Conservation (phyloP, 768 basidiomycete species). For the Lactarius vividus region DNA sequence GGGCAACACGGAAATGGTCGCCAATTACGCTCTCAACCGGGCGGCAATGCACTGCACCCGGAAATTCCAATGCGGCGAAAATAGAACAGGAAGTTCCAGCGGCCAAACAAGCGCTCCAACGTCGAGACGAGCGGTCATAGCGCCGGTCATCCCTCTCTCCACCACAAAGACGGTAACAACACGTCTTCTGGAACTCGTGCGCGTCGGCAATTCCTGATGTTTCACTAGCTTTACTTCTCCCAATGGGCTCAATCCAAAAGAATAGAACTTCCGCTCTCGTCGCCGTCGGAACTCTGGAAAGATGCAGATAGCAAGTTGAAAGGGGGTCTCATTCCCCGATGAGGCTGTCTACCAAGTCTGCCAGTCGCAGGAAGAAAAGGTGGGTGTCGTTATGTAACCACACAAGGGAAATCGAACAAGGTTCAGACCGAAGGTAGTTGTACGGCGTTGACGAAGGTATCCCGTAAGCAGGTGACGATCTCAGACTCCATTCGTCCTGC, state of each 20-base stretch:
- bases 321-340: not conserved
- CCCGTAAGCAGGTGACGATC: conserved; percentile 2
- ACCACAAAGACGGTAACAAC: not conserved
- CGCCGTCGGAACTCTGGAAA: not conserved
- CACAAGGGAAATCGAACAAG: no score
- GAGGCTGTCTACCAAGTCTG: not conserved
- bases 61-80: not conserved
- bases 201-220: not conserved
- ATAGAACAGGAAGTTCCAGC: not conserved
- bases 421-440: not conserved
- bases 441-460: not conserved
- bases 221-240: not conserved
- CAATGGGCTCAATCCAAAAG: not conserved
- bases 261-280: not conserved
- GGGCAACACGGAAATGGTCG: not conserved
- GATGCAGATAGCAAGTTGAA: conserved; percentile 12
- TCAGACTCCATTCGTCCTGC: not conserved
- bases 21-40: conserved; percentile 3
- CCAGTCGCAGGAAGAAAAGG: conserved; percentile 1
- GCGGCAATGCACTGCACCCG: not conserved
- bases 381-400: no score
- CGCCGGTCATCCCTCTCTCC: not conserved
- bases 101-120: not conserved
- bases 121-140: not conserved
- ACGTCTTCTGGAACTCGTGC: not conserved